Base-by-base conservation (phyloP, 2,329 filamentous ascomycete species). In the Aureobasidium sp. region DNA sequence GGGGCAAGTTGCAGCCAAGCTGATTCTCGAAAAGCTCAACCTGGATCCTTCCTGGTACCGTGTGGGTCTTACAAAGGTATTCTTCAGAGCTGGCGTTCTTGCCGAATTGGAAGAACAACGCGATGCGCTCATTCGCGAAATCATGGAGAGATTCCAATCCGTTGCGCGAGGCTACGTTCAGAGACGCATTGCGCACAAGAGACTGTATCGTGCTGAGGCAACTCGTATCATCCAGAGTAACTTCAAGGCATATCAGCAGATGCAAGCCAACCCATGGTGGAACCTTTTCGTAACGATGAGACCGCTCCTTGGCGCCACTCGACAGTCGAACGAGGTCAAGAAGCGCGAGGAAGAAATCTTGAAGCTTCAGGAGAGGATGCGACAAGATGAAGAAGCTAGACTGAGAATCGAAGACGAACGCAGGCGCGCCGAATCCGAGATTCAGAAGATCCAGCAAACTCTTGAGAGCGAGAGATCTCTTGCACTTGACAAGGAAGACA, bases 241-340 rank as follows among this genome's bases (percentile, higher is more conserved):
- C 72, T 94, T 99, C 72, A 87, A 91, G 56, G 87, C 94, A 2
- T 99, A 99, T 69, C 83, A 95, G 5, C 85, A 95, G 63, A 84
- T 99, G 24, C 91, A 90, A 69, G 84, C 90, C 48, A 97, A 92
- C 70, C 94, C 94, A 1, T 99, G 95, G 95, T 99, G 95, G 95
- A 88, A 90, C 68, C 81, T 99, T 5, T 90, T 97, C 67, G 87
- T 92, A 7, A 89, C 90, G 70, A 97, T 99, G 92, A 93, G 93
- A 71, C 94, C 94, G 27, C 81, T 99, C 39, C 81, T 99, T 12
- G 94, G 95, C 44, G 90, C 91, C 17, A 97, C 95, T 19, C 84
- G 92, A 50, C 96, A 92, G 61, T 91, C 91, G 1, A 88, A 89
- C 12, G 94, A 99, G 73, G 91, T 99, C 48, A 97, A 96, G 79